These are phyloP conservation scores for Skeletonema tropicum DNA, from an alignment of 108 stramenopile species.

Conservation along the genomic window DNA sequence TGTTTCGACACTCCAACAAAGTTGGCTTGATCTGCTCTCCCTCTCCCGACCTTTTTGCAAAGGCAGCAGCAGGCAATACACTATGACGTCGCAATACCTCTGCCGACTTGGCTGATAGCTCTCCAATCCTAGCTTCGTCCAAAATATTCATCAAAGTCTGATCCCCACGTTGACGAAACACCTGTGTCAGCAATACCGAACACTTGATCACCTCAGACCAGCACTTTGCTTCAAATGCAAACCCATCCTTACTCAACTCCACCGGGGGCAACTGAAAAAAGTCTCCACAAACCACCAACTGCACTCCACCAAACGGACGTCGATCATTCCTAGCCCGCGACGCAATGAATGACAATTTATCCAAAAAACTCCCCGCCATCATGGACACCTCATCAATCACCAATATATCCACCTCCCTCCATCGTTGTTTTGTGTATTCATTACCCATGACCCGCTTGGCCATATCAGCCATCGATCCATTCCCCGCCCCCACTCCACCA, in stretches of 20 bases:
- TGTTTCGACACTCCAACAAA: slow-evolving; percentile 67
- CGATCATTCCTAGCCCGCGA: slow-evolving; percentile 50
- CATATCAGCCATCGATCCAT: slow-evolving; percentile 31
- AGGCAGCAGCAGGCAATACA: slow-evolving; percentile 24
- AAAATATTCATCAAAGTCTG: slow-evolving; percentile 65
- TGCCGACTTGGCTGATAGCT: slow-evolving; percentile 37
- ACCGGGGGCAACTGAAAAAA: slow-evolving; percentile 91
- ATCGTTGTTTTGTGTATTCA: slow-evolving; percentile 48
- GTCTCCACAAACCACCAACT: slow-evolving; percentile 92
- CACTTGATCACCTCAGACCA: slow-evolving; percentile 55
- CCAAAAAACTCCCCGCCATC: slow-evolving; percentile 80
- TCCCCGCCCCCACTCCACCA: slow-evolving; percentile 63
- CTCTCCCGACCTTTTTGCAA: slow-evolving; percentile 13
- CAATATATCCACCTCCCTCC: slow-evolving; percentile 61
- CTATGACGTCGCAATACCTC: slow-evolving; percentile 29
- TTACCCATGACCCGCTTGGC: slow-evolving; percentile 49
- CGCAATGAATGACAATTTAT: slow-evolving; percentile 69
- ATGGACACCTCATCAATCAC: slow-evolving; percentile 88
- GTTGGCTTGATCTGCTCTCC: slow-evolving; percentile 54
- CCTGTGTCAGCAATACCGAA: slow-evolving; percentile 58
- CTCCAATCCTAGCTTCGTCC: slow-evolving; percentile 77
- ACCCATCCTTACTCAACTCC: slow-evolving; percentile 46
- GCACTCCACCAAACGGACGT: slow-evolving; percentile 88
- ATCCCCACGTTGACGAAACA: slow-evolving; percentile 85
- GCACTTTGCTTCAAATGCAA: slow-evolving; percentile 68